Evolutionary conservation across 805 yeast genomes (phyloP).

Genomic region (Blastobotrys robertii): DNA sequence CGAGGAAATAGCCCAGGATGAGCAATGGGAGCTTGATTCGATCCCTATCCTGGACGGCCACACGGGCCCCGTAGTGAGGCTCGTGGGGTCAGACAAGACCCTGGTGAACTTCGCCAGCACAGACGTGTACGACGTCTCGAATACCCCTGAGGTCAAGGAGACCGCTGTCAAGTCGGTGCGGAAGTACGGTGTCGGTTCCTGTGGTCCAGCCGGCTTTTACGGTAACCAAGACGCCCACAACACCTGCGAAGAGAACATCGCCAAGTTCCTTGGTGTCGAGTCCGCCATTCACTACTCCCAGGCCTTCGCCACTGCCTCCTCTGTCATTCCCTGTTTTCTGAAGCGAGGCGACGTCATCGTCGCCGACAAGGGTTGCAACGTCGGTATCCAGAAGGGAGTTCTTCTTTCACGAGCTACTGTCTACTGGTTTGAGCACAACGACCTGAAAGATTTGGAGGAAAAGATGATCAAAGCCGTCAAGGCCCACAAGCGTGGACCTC

Average conservation of each 20-base stretch:
- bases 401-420: slow-evolving; percentile 78
- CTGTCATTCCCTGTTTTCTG: slow-evolving; percentile 86
- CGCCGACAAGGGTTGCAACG: slow-evolving; percentile 68
- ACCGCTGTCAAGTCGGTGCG: slow-evolving; percentile 51
- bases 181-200: slow-evolving; percentile 88
- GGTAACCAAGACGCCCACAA: slow-evolving; percentile 92
- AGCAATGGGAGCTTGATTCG: slow-evolving; percentile 51
- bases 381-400: slow-evolving; percentile 82
- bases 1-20: slow-evolving; percentile 39
- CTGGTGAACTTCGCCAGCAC: slow-evolving; percentile 60
- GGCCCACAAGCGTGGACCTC: slow-evolving; percentile 53
- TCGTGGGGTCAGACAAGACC: slow-evolving; percentile 24
- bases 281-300: slow-evolving; percentile 83
- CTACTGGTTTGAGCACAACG: slow-evolving; percentile 80
- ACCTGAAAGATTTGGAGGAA: slow-evolving; percentile 68
- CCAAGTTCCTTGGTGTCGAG: slow-evolving; percentile 68
- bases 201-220: slow-evolving; percentile 97
- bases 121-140: slow-evolving; percentile 61
- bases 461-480: slow-evolving; percentile 48
- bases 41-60: slow-evolving; percentile 57
- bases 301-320: slow-evolving; percentile 76
- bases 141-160: slow-evolving; percentile 35
- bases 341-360: slow-evolving; percentile 91
- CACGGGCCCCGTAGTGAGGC: slow-evolving; percentile 32
- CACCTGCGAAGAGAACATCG: slow-evolving; percentile 63